phyloP scores from a whole-genome alignment of 768 basidiomycete species.

The Russula compacta region DNA sequence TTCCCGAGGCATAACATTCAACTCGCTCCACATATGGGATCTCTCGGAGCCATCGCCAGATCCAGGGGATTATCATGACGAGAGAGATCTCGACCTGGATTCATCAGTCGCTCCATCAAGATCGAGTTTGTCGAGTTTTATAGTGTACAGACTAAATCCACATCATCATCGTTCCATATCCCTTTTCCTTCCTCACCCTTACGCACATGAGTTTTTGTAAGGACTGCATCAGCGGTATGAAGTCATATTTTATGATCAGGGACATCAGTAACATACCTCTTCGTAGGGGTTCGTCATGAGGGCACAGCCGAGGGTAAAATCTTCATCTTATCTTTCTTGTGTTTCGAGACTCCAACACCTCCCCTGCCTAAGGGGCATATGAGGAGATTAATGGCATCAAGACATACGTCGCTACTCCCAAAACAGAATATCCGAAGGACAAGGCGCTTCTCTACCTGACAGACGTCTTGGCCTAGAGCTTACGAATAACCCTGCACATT shows the following conservation, averaged over 20 bases:
- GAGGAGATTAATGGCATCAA: constrained; percentile 30
- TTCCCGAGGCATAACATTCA: no score
- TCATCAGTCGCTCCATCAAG: no score
- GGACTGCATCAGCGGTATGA: constrained; percentile 45
- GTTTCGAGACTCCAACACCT: background rate
- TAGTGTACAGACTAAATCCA: background rate
- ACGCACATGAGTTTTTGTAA: constrained; percentile 42
- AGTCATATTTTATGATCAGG: background rate
- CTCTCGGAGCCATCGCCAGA: no score
- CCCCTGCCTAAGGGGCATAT: constrained; percentile 24
- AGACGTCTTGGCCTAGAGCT: constrained; percentile 31
- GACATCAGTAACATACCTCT: background rate
- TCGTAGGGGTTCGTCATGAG: constrained; percentile 29
- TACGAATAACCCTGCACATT: constrained; percentile 27
- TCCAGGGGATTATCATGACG: no score
- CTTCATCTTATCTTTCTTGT: background rate
- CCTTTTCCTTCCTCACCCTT: background rate
- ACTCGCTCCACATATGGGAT: no score
- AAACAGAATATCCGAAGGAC: constrained; percentile 31
- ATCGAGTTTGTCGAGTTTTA: background rate
- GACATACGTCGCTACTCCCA: constrained; percentile 35
- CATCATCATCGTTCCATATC: background rate
- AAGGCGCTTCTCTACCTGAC: constrained; percentile 35
- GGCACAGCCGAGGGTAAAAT: constrained; percentile 29
- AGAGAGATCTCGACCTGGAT: no score